Base-by-base conservation (phyloP, 345 rosid species). In the Ceriops tagal region DNA sequence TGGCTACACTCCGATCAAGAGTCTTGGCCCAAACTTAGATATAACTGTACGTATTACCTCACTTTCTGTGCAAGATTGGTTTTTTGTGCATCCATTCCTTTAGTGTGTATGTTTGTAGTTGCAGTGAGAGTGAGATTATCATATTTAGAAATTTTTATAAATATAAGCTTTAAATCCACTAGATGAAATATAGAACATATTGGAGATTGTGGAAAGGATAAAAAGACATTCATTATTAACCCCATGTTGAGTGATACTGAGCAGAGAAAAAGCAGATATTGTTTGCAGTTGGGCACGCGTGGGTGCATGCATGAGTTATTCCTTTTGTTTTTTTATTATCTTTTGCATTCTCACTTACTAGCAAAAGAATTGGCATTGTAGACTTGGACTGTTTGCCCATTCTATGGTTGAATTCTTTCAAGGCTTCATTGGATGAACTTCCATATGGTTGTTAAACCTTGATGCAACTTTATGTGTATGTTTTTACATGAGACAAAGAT, bases 11-110 rank as follows among this genome's bases (percentile, higher is more conserved):
- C 77, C 85, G 68, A 59, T 61, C 52, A 78, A 76, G 75, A 85
- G 81, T 68, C 71, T 81, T 73, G 81, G 35, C 58, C 64, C 82
- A 16, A 82, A 81, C 65, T 62, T 73, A 39, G 80, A 76, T 46
- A 79, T 69, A 75, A 53, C 71, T 60, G 85, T 84, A 85, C 62
- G 81, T 16, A 27, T 57, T 59, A 1, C 73, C 69, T 73, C 67
- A 71, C 64, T 16, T 58, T 69, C 71, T 68, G 11, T 64, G 51
- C 67, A 24, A 19, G 79, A 68, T 66, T 66, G 61, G 10, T 69
- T 70, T 32, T 26, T 66, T 75, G 35, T 53, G 65, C 26, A 39
- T 67, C 63, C 57, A 8, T 1, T 61, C 35, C 53, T 70, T 47
- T 37, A 13, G 57, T 70, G 35, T 73, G n/a, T 7, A 31, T 27